Percentiles rank a stretch among this genome's conserved stretches.
Evolutionary conservation across 176 grass and related monocot species (phyloP).

Genomic region (Poa annua): DNA sequence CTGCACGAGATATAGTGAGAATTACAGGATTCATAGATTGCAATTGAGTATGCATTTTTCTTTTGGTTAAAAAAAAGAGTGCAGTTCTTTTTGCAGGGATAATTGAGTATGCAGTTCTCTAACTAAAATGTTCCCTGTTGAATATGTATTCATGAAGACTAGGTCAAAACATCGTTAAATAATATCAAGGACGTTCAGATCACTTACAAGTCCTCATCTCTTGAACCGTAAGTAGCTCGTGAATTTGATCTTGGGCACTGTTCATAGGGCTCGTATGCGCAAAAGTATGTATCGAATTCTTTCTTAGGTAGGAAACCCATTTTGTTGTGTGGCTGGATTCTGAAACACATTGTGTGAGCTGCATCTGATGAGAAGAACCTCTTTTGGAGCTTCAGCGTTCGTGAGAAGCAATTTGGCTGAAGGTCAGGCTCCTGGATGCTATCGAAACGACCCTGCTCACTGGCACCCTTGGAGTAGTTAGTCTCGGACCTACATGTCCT

Average conservation of each 20-base stretch:
- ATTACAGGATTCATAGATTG: no score
- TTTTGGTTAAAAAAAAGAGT: background rate
- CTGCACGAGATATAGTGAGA: conserved; percentile 38
- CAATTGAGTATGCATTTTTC: conserved; percentile 14
- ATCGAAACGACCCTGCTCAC: conserved; percentile 60
- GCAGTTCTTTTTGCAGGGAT: no score
- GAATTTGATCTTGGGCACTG: conserved; percentile 76
- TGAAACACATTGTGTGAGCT: conserved; percentile 75
- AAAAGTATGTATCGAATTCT: conserved; percentile 90
- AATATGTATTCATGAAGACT: conserved; percentile 3
- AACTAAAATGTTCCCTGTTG: background rate
- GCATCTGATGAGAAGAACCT: conserved; percentile 69
- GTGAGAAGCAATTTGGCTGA: conserved; percentile 86
- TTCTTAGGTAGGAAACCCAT: conserved; percentile 79
- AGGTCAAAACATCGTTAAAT: conserved; percentile 7
- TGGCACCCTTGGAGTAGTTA: conserved; percentile 64
- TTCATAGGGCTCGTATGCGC: conserved; percentile 77
- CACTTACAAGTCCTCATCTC: conserved; percentile 93
- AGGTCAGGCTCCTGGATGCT: conserved; percentile 71
- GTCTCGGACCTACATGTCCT: conserved; percentile 63
- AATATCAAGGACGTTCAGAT: conserved; percentile 35
- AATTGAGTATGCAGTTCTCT: conserved; percentile 19
- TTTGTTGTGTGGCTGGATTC: conserved; percentile 81
- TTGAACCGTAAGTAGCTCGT: conserved; percentile 80
- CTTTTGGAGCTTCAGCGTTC: conserved; percentile 78